Percentiles rank a stretch among this genome's conserved stretches.
Conservation (phyloP, 1,284 basidiomycete species). For the Cryptococcus depauperatus region DNA sequence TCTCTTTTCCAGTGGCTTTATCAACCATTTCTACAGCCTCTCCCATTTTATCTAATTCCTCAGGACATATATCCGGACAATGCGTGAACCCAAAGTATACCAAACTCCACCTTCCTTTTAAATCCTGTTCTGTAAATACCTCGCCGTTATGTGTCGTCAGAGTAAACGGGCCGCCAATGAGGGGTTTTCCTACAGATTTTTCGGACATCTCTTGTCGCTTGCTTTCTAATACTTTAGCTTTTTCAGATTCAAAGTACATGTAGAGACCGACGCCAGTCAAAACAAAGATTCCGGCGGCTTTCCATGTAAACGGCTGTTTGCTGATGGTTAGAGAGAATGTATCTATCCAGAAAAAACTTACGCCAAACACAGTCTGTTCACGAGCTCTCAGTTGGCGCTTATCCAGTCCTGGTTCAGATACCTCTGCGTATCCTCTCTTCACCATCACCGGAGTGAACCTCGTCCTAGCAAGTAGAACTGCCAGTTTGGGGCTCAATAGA, state of each 20-base stretch:
- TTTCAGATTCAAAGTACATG: constrained; percentile 83
- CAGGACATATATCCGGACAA: constrained; percentile 97
- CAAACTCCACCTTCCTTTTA: constrained; percentile 72
- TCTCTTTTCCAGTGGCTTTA: constrained; percentile 53
- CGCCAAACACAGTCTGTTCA: constrained; percentile 19
- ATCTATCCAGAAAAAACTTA: constrained; percentile 4
- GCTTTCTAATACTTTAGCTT: constrained; percentile 65
- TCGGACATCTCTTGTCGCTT: constrained; percentile 60
- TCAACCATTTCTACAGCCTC: constrained; percentile 66
- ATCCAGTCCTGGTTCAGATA: constrained; percentile 2
- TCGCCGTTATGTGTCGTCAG: constrained; percentile 59
- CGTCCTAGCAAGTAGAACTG: no score
- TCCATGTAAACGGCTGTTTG: constrained; percentile 74
- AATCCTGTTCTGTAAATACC: constrained; percentile 72
- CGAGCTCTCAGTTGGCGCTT: constrained; percentile 9
- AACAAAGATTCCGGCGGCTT: constrained; percentile 73
- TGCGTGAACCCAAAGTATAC: constrained; percentile 98
- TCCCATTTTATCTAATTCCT: constrained; percentile 94
- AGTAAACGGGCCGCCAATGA: constrained; percentile 83
- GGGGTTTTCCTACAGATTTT: constrained; percentile 54
- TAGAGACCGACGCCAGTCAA: constrained; percentile 72
- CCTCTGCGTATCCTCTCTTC: no score
- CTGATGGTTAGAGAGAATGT: not conserved
- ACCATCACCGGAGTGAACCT: no score
- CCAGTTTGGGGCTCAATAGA: no score